Conservation (phyloP, 2,329 filamentous ascomycete genomes). For the Cercospora zeae-maydis region DNA sequence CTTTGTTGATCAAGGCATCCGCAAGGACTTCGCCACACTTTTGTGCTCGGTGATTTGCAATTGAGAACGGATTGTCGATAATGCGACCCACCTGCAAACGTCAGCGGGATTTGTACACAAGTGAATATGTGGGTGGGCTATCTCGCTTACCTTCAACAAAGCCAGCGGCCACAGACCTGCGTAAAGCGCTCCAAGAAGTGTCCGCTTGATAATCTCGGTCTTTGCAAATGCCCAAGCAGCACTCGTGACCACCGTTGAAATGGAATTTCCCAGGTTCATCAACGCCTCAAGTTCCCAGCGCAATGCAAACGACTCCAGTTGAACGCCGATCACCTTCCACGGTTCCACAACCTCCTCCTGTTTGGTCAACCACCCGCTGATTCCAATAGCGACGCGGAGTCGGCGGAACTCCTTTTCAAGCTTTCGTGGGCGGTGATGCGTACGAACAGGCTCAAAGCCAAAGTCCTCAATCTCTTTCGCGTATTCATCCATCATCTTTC, state of each 20-base stretch:
- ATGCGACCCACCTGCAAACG: conserved; percentile 34
- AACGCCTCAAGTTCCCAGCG: conserved; percentile 79
- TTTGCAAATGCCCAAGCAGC: conserved; percentile 77
- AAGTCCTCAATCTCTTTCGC: conserved; percentile 84
- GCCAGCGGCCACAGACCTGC: conserved; percentile 51
- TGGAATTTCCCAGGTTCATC: conserved; percentile 69
- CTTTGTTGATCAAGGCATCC: conserved; percentile 42
- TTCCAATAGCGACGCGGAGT: conserved; percentile 74
- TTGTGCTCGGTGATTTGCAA: conserved; percentile 38
- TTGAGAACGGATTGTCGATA: conserved; percentile 42
- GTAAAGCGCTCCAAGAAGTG: conserved; percentile 46
- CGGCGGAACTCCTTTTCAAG: conserved; percentile 47
- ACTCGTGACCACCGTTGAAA: conserved; percentile 73
- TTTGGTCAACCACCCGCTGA: conserved; percentile 75
- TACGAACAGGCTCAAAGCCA: conserved; percentile 72
- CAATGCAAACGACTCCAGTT: conserved; percentile 74
- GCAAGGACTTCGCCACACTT: conserved; percentile 42
- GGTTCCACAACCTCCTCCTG: conserved; percentile 69
- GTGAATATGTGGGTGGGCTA: background rate
- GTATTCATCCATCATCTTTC: conserved; percentile 85
- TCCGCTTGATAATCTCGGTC: conserved; percentile 66
- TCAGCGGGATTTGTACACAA: background rate
- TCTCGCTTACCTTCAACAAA: conserved; percentile 39
- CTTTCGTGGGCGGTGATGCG: conserved; percentile 53
- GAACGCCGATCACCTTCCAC: conserved; percentile 73